Evolutionary conservation across 768 basidiomycete species (phyloP), one percentile per base, ranked within the genome.

Genomic region (Macrolepiota albuminosa): DNA sequence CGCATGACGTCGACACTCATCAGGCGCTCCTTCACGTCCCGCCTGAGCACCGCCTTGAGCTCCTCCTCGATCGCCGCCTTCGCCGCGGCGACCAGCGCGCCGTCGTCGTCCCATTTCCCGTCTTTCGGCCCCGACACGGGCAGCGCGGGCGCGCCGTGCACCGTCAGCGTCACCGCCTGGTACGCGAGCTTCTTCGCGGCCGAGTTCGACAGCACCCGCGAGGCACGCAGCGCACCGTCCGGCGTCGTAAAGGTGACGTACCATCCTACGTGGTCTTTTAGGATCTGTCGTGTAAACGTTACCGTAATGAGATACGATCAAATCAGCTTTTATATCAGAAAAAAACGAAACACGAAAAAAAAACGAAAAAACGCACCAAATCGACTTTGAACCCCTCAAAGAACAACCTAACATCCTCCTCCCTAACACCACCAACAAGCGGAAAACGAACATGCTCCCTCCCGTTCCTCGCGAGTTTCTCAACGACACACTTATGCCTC

Each of bases 171-270:
- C 21, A 89, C 85, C 21, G 83, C 72, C 61, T 84, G 84, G 63
- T 84, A 81, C 1, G 78, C 82, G 3, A 91, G 79, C 59, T 77
- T 83, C 43, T 81, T 82, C 13, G 75, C 74, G 6, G 72, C 75
- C 6, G 74, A 72, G 61, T 73, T 64, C 51, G 61, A 76, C 39
- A 95, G 81, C 3, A 91, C 85, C 64, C 83, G 81, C 9, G 80
- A 79, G 0, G 92, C 90, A 3, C 87, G 78, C 6, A 84, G 77
- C 0, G 94, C 94, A 0, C 81, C 70, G 57, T 83, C 83, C 2
- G 77, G 68, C 4, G 84, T 82, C 21, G 75, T 68, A 70, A 97
- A 98, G 4, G 93, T 89, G 63, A 95, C 81, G 68, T 94, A 95
- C 79, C 91, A 88, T 10, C 86, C 89, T 2, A 75, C 72, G 54